Evolutionary conservation across 2,329 filamentous ascomycete species (phyloP).

Genomic region (Talaromyces sp.): DNA sequence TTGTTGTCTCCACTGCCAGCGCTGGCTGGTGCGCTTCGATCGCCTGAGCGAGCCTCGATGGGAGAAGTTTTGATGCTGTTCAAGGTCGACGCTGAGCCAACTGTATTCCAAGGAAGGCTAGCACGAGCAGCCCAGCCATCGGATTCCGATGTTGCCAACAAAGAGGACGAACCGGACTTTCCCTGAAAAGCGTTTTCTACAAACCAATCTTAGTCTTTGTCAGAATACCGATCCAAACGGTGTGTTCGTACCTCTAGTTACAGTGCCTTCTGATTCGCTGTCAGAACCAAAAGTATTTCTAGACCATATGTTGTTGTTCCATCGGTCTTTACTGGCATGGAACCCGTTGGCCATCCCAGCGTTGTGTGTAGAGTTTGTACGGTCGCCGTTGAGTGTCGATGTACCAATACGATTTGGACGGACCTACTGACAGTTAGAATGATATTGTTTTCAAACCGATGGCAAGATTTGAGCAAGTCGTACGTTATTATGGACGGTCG

Average conservation of each 20-base stretch:
- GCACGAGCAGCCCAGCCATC: slow-evolving; percentile 58
- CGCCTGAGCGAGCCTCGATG: slow-evolving; percentile 52
- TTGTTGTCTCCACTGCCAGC: slow-evolving; percentile 45
- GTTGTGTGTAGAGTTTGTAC: slow-evolving; percentile 36
- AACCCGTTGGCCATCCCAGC: slow-evolving; percentile 44
- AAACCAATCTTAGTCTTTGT: background rate
- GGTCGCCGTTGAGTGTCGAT: slow-evolving; percentile 32
- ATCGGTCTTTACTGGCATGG: slow-evolving; percentile 41
- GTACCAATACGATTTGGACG: slow-evolving; percentile 39
- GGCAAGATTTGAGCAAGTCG: background rate
- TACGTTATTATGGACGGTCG: slow-evolving; percentile 39
- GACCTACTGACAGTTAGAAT: slow-evolving; percentile 22
- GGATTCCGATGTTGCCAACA: slow-evolving; percentile 66
- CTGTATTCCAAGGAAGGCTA: slow-evolving; percentile 58
- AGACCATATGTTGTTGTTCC: slow-evolving; percentile 54
- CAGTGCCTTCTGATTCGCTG: slow-evolving; percentile 45
- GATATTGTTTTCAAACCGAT: slow-evolving; percentile 19
- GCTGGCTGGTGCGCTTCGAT: slow-evolving; percentile 37
- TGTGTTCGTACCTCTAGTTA: slow-evolving; percentile 46
- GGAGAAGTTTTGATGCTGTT: slow-evolving; percentile 57
- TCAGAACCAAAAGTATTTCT: slow-evolving; percentile 46
- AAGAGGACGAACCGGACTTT: slow-evolving; percentile 66
- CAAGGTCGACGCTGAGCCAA: slow-evolving; percentile 46
- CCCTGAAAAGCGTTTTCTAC: slow-evolving; percentile 43
- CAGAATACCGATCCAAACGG: background rate